A percentile compares a stretch with the other conserved stretches of the same genome.
These are phyloP conservation scores for Dalbergia cochinchinensis DNA, from an alignment of 306 rosid genomes.

Conservation along the genomic window DNA sequence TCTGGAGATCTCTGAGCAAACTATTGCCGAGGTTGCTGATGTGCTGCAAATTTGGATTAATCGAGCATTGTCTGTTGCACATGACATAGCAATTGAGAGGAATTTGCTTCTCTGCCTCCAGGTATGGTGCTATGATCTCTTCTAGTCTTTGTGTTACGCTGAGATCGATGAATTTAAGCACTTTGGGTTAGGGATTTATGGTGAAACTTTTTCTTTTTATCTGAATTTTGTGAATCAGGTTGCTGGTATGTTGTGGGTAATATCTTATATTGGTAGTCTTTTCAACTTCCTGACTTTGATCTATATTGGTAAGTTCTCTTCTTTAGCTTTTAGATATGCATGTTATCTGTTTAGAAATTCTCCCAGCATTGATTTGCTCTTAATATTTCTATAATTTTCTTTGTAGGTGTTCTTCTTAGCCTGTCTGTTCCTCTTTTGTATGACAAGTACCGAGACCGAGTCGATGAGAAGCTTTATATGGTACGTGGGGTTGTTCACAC, in stretches of 20 bases:
- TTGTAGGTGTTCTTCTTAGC: slow-evolving; percentile 81
- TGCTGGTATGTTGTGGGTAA: slow-evolving; percentile 64
- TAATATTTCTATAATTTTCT: slow-evolving; percentile 35
- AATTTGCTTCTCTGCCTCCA: slow-evolving; percentile 73
- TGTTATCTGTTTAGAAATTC: background rate
- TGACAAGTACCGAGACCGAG: slow-evolving; percentile 82
- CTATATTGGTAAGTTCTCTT: slow-evolving; percentile 66
- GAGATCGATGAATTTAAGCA: slow-evolving; percentile 2
- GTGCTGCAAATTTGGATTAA: slow-evolving; percentile 72
- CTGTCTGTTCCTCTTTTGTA: slow-evolving; percentile 86
- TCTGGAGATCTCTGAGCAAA: slow-evolving; percentile 85
- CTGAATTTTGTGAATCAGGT: slow-evolving; percentile 64
- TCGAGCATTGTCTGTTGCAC: slow-evolving; percentile 68
- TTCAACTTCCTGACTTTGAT: slow-evolving; percentile 79
- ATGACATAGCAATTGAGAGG: slow-evolving; percentile 80
- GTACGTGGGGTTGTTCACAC: slow-evolving; percentile 56
- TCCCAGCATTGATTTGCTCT: slow-evolving; percentile 2
- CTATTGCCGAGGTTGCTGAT: slow-evolving; percentile 66
- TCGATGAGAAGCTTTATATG: slow-evolving; percentile 65
- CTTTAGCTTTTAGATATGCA: slow-evolving; percentile 1
- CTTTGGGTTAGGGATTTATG: background rate
- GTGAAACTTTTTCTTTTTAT: slow-evolving; percentile 2
- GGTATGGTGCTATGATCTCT: slow-evolving; percentile 49
- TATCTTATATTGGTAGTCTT: slow-evolving; percentile 77
- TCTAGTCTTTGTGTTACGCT: background rate